These are phyloP conservation scores for Yamadazyma membranifaciens DNA, from an alignment of 1,139 yeast species.

Conservation along the genomic window DNA sequence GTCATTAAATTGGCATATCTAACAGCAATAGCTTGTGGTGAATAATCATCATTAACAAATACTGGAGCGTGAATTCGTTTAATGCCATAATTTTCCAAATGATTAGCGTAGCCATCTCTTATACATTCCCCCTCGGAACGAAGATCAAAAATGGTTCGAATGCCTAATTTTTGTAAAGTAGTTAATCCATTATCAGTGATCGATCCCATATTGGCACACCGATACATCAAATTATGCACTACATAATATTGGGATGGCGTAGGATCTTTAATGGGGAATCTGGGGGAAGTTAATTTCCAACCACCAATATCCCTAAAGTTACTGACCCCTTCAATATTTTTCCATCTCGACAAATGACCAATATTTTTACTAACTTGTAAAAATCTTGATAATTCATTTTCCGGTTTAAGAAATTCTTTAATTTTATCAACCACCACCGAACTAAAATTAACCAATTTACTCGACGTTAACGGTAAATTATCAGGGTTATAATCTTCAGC, in stretches of 20 bases:
- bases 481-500: constrained; percentile 33
- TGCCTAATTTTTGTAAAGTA: constrained; percentile 42
- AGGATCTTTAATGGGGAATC: constrained; percentile 17
- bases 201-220: constrained; percentile 61
- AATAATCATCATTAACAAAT: constrained; percentile 52
- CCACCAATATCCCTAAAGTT: constrained; percentile 87
- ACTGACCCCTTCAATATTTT: constrained; percentile 60
- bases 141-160: constrained; percentile 64
- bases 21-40: constrained; percentile 64
- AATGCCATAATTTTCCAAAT: constrained; percentile 41
- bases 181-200: constrained; percentile 48
- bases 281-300: constrained; percentile 46
- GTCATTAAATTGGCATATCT: constrained; percentile 57
- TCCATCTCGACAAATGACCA: constrained; percentile 53
- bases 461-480: constrained; percentile 42
- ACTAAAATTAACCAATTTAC: constrained; percentile 55
- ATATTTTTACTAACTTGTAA: constrained; percentile 34
- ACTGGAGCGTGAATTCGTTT: constrained; percentile 60
- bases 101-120: constrained; percentile 46
- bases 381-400: constrained; percentile 53
- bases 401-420: constrained; percentile 50
- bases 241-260: constrained; percentile 35
- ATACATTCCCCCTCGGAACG: constrained; percentile 61
- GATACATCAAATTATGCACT: constrained; percentile 53
- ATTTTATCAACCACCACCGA: constrained; percentile 53